Percentiles rank a stretch among this genome's conserved stretches.
phyloP scores from a whole-genome alignment of 1,139 yeast genomes.

The Yamadazyma membranifaciens region DNA sequence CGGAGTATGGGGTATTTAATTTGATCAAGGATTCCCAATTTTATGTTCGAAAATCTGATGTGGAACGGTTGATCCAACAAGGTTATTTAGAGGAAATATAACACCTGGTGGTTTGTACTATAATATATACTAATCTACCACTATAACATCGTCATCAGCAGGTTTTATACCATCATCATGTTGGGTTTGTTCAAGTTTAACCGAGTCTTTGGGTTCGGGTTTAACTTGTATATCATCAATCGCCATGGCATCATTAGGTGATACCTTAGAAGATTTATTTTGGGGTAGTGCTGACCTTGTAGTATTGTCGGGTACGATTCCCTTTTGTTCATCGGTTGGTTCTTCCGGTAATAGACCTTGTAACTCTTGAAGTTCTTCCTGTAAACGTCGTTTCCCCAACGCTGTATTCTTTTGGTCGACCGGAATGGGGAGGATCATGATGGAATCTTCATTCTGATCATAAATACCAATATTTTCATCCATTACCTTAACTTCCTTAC shows the following conservation, averaged over 20 bases:
- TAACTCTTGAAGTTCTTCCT: constrained; percentile 32
- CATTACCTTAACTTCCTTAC: constrained; percentile 57
- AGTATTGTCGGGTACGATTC: too few relatives aligned
- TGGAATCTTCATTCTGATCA: constrained; percentile 42
- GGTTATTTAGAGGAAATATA: constrained; percentile 82
- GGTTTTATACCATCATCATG: too few relatives aligned
- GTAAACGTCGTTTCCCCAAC: constrained; percentile 50
- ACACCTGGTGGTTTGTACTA: not conserved
- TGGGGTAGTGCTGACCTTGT: too few relatives aligned
- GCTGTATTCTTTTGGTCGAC: constrained; percentile 63
- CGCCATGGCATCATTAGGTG: constrained; percentile 2
- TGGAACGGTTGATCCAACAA: constrained; percentile 89
- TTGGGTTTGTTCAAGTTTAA: not conserved
- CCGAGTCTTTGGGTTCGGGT: constrained; percentile 1
- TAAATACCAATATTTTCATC: constrained; percentile 56
- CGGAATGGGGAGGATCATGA: constrained; percentile 57
- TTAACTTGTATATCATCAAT: constrained; percentile 4
- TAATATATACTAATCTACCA: constrained; percentile 7
- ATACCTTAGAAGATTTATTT: too few relatives aligned
- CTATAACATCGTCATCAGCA: constrained; percentile 2
- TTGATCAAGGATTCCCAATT: constrained; percentile 94
- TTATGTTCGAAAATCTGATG: constrained; percentile 91
- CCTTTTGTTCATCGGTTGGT: constrained; percentile 14
- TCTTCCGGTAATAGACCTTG: constrained; percentile 20
- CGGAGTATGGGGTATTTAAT: constrained; percentile 95